Evolutionary conservation across 2,329 filamentous ascomycete genomes (phyloP).

Genomic region (Colletotrichum spinosum): DNA sequence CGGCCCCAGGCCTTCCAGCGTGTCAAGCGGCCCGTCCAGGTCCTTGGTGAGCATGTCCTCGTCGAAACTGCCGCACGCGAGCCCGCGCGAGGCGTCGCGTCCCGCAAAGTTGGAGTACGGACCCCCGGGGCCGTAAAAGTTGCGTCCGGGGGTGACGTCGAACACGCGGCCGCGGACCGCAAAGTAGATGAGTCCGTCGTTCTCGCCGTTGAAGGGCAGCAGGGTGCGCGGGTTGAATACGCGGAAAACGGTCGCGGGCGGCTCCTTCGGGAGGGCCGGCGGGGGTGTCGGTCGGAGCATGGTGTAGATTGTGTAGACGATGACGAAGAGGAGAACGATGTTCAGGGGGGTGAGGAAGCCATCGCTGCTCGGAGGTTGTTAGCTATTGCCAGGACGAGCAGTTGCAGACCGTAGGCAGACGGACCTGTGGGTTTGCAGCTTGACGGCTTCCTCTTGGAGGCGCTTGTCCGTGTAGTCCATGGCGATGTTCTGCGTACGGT

Average conservation of each 20-base stretch:
- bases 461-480: conserved; percentile 71
- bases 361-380: conserved; percentile 45
- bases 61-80: conserved; percentile 94
- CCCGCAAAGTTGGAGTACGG: conserved; percentile 98
- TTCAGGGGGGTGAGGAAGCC: conserved; percentile 72
- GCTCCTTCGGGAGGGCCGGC: conserved; percentile 60
- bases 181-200: conserved; percentile 82
- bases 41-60: conserved; percentile 95
- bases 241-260: conserved; percentile 71
- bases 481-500: neutral
- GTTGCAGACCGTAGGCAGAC: conserved; percentile 31
- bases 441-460: conserved; percentile 64
- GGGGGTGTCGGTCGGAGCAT: conserved; percentile 63
- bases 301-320: conserved; percentile 69
- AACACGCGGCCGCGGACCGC: conserved; percentile 93
- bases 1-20: conserved; percentile 74
- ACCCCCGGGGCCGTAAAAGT: conserved; percentile 96
- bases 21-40: conserved; percentile 84
- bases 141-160: conserved; percentile 86
- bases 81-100: conserved; percentile 86
- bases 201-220: conserved; percentile 84
- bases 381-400: conserved; percentile 1
- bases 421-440: conserved; percentile 52
- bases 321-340: conserved; percentile 66
- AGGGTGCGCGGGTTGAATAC: conserved; percentile 83